Base-by-base conservation (phyloP, 2,329 filamentous ascomycete genomes). In the Rosellinia necatrix region DNA sequence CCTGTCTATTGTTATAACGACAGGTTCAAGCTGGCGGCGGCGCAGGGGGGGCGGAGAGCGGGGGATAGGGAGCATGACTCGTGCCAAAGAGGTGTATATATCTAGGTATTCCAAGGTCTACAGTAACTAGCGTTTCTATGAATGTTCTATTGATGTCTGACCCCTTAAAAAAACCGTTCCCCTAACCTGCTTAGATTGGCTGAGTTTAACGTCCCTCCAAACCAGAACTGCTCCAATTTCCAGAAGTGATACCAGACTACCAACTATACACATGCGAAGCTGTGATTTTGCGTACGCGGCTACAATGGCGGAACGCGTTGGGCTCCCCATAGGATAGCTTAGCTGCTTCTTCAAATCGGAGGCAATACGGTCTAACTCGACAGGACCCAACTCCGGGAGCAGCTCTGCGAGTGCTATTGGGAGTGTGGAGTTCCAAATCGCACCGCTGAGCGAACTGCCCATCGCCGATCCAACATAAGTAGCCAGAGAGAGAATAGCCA, bases 381-480 rank as follows among this genome's bases (percentile, higher is more conserved):
- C 54, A 13, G 66, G 53, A 2, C 64, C 60, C 12, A 68, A 27
- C 2, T 65, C 42, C 29, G 68, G 66, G n/a, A 72, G 57, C 8
- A 68, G 57, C 34, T 67, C 63, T 2, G 61, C 60, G 35, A 69
- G 66, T 19, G 66, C 62, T 19, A 60, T 55, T 4, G 68, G 68
- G 4, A 74, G 70, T 2, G 64, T 75, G 15, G 74, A 74, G 49
- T 73, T 73, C 56, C 78, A 78, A 25, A 80, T 71, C 7, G 77
- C 75, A 3, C 75, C 74, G 30, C 78, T 78, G 1, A 78, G 68
- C 9, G 74, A 75, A 25, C 74, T 76, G 6, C 74, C 71, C 6
- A 79, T 73, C n/a, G 72, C 72, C 0, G 69, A 68, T 7, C 73
- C 73, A 17, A 74, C 59, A 37, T 72, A 74, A 24, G 64, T 66